Percentiles rank a stretch among this genome's conserved stretches.
phyloP scores from a whole-genome alignment of 1,284 basidiomycete species.

The Trichosporon asahii region DNA sequence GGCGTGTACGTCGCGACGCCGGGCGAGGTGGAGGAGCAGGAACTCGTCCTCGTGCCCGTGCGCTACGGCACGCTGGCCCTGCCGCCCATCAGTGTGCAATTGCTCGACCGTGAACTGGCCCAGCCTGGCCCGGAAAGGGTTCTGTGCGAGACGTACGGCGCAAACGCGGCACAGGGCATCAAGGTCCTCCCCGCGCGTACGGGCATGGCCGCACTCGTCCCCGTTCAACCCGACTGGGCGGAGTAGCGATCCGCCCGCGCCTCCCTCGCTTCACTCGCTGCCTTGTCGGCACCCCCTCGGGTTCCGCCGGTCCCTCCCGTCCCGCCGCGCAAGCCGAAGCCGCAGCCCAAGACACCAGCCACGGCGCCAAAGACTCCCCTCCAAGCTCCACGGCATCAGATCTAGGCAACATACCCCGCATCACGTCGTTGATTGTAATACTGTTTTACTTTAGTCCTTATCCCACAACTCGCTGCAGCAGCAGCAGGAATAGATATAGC shows the following conservation, averaged over 20 bases:
- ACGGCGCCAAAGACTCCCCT: no score
- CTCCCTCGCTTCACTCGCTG: no score
- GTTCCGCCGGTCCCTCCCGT: no score
- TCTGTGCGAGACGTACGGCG: constrained; percentile 47
- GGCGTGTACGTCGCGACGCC: constrained; percentile 36
- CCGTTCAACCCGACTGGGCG: constrained; percentile 20
- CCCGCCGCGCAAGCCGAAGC: neutral
- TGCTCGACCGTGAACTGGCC: constrained; percentile 18
- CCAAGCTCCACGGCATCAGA: constrained; percentile 11
- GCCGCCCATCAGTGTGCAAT: constrained; percentile 34
- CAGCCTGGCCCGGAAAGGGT: constrained; percentile 12
- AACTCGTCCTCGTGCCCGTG: constrained; percentile 43
- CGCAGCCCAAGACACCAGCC: no score
- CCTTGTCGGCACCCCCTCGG: no score
- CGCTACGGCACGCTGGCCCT: constrained; percentile 39
- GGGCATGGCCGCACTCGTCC: constrained; percentile 40
- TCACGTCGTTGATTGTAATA: neutral
- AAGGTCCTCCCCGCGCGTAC: constrained; percentile 43
- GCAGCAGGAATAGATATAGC: neutral
- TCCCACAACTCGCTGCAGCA: neutral
- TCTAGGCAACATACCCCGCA: constrained; percentile 7
- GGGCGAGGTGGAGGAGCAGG: constrained; percentile 20
- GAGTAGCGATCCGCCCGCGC: constrained; percentile 12
- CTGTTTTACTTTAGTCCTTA: neutral
- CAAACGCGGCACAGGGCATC: constrained; percentile 45